Conservation (phyloP, 805 yeast genomes). For the Zygotorulaspora chibaensis region DNA sequence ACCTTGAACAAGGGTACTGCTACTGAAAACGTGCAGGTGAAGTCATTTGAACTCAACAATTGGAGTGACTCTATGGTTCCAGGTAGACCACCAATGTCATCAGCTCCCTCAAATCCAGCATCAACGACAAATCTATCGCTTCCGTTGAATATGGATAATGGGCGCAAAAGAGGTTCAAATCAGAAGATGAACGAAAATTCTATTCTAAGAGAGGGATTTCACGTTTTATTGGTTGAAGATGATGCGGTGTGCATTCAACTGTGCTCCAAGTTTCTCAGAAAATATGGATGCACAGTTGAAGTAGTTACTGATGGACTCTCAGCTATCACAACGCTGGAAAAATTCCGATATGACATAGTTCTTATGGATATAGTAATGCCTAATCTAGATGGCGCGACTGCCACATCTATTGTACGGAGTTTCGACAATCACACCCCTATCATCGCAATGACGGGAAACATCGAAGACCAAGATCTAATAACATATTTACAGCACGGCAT, state of each 20-base stretch:
- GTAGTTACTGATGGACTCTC: conserved; percentile 89
- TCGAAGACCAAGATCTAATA: conserved; percentile 74
- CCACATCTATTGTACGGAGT: conserved; percentile 81
- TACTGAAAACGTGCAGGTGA: conserved; percentile 5
- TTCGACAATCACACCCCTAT: conserved; percentile 85
- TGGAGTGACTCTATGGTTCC: conserved; percentile 12
- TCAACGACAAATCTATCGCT: conserved; percentile 14
- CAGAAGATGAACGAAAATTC: conserved; percentile 9
- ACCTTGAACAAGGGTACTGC: conserved; percentile 6
- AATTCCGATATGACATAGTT: conserved; percentile 68
- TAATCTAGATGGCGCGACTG: conserved; percentile 82
- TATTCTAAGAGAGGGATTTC: conserved; percentile 46
- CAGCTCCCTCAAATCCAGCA: conserved; percentile 10
- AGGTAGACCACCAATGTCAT: conserved; percentile 8
- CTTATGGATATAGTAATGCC: conserved; percentile 91
- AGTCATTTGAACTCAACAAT: conserved; percentile 10
- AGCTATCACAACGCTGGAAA: conserved; percentile 74
- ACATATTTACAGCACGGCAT: conserved; percentile 82
- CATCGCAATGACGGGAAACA: conserved; percentile 91
- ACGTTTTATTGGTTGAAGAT: conserved; percentile 74
- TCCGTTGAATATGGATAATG: conserved; percentile 14
- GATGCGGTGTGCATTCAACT: conserved; percentile 78
- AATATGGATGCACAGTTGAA: conserved; percentile 89
- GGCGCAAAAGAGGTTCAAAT: conserved; percentile 6
- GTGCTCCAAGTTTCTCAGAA: conserved; percentile 74